Base-by-base conservation (phyloP, 1,139 yeast genomes). In the Geotrichum aggregatum region DNA sequence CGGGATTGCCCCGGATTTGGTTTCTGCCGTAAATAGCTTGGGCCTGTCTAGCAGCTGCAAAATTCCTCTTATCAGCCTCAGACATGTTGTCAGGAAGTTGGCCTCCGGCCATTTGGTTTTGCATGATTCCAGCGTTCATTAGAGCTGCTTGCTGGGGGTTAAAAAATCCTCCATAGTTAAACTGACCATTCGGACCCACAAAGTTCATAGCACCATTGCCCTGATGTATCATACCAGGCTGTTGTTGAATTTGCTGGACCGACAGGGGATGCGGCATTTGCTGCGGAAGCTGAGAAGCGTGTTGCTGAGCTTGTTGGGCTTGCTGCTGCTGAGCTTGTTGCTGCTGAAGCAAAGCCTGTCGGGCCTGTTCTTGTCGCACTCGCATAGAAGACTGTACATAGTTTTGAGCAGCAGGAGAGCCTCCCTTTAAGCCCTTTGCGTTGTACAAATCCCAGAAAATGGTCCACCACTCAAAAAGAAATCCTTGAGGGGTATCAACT, bases 381-480 rank as follows among this genome's bases (percentile, higher is more conserved):
- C 87, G 84, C 65, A 83, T 56, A 11, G 60, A 58, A 14, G 65
- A 73, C 60, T 84, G 88, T 62, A 81, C 81, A 68, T 86, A 88
- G 63, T 84, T 86, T 51, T 79, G 77, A 2, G 95, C 92, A 54
- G 77, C 70, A 4, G 77, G 76, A 2, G 84, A 75, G 13, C 84
- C 81, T 21, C 80, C 81, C 55, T 82, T 73, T 56, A 78, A 77
- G n/a, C 80, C 82, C 62, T 87, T 77, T 1, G 95, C 95, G 63
- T 85, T 86, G 69, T 85, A 87, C 44, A 88, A 83, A 66, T 91
- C 97, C 96, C 97, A 91, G 66, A 89, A 91, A 31, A 89, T 82
- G 71, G 83, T 89, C 97, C 97, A 91, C 97, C 98, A 91, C 66
- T 89, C 97, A 61, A 79, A 83, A 44, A 89, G 71, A 63, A 87